Evolutionary conservation across 2,329 filamentous ascomycete species (phyloP), one percentile per base, ranked within the genome.

Genomic region (Paraphaeosphaeria minitans): DNA sequence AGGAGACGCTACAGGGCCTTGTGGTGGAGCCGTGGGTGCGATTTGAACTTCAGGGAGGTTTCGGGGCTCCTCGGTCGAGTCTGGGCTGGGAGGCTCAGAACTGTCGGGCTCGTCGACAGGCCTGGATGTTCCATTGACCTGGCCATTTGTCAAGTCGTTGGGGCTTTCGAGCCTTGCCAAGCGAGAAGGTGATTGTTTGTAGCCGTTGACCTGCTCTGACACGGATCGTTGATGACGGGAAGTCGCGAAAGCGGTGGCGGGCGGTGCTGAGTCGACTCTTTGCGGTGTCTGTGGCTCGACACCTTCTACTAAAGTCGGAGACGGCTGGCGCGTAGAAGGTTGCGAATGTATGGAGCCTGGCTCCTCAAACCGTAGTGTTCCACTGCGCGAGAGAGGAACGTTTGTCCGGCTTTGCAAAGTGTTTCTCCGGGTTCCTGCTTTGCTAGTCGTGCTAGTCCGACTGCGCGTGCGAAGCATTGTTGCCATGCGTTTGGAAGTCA

Each of bases 401-500:
- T 73, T 76, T 21, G 78, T 76, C 48, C 78, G 77, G 55, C 76
- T 77, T 46, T 53, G 51, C 8, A 77, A 72, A 24, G 77, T 81
- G 56, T 79, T 80, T 53, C 80, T 79, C n/a, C 78, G 74, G 55
- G 74, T 74, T 41, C 73, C 37, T n/a, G n/a, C 14, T 7, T 5
- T 39, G 16, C 37, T 68, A n/a, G 73, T n/a, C 6, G 37, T 39
- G 16, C 37, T 68, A n/a, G 73, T 66, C 24, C 70, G 65, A 59
- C 68, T 69, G 16, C 80, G 16, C 82, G 69, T 64, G 14, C 62
- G 52, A n/a, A 69, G 65, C 13, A 55, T 60, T 10, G 73, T 42
- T 29, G 86, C 87, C 86, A 96, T 94, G 22, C 92, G 87, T 55
- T 86, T 87, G 4, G 90, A 87, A 0, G 94, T 97, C 46, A 94